Evolutionary conservation across 2,329 filamentous ascomycete genomes (phyloP).

Genomic region (Diaporthe sp.): DNA sequence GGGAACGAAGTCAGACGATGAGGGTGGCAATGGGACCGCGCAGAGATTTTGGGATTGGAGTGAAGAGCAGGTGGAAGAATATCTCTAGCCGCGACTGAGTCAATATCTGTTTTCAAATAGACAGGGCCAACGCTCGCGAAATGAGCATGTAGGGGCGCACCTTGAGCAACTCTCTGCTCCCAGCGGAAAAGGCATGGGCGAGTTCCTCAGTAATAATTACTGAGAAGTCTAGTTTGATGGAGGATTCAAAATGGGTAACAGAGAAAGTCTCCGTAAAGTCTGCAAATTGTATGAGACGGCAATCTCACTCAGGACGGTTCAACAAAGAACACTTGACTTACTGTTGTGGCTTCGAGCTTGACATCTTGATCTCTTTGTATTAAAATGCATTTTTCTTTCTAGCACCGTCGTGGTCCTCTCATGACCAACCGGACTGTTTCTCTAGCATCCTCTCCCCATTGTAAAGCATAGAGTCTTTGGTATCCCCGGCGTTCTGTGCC

Average conservation of each 20-base stretch:
- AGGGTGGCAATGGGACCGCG: constrained; percentile 55
- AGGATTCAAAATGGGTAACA: no score
- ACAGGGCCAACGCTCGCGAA: not conserved
- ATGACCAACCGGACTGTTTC: not conserved
- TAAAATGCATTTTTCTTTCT: not conserved
- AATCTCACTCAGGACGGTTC: no score
- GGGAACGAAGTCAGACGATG: constrained; percentile 49
- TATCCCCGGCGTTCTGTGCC: no score
- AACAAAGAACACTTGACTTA: no score
- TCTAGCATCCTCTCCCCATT: not conserved
- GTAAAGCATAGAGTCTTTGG: no score
- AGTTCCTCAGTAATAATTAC: no score
- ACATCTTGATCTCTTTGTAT: not conserved
- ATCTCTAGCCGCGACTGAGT: not conserved
- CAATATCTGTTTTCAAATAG: not conserved
- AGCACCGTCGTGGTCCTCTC: not conserved
- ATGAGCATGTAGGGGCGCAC: not conserved
- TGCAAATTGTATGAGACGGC: accelerated
- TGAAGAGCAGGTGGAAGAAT: constrained; percentile 53
- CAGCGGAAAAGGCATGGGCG: no score
- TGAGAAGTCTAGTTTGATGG: no score
- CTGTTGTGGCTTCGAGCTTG: no score
- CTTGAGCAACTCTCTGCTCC: no score
- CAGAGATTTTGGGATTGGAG: constrained; percentile 59
- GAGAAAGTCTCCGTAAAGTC: no score